Evolutionary conservation across 345 rosid genomes (phyloP), one percentile per base, ranked within the genome.

Genomic region (Anacardium occidentale): DNA sequence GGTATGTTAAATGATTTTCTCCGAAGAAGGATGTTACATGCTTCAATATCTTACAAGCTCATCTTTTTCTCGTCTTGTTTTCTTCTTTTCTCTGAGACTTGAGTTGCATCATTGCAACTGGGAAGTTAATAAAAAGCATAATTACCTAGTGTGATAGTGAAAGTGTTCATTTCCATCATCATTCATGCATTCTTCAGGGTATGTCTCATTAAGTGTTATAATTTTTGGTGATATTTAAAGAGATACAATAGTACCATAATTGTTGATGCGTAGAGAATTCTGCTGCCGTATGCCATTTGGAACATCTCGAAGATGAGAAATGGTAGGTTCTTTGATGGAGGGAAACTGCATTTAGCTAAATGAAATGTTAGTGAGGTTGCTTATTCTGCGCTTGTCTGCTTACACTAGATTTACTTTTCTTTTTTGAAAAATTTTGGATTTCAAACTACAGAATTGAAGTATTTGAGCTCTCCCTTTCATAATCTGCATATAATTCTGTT

Each of bases 401-500:
- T 69, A 24, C 10, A 44, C 42, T 9, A 56, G 17, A 66, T 66
- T 66, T 52, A n/a, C 42, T 51, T 51, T 51, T 51, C 58, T 52
- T n/a, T 66, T 18, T 15, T 67, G 17, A 26, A 48, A 53, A 17
- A 32, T 32, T 68, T n/a, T 47, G 21, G 44, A 58, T 62, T 50
- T 40, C 29, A n/a, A 62, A 51, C 18, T 4, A 62, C 20, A 21
- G 24, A 18, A 5, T 10, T 12, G n/a, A 7, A 24, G 20, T 11
- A 37, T 40, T n/a, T 40, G 66, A 62, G 20, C 29, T 20, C 40
- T 42, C 51, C 6, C 50, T 40, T 42, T 25, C 3, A 44, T 2
- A 42, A 5, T 44, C 24, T 22, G 10, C 20, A 3, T 42, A 63
- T 63, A 59, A 10, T 40, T 10, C 40, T 25, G 52, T 11, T 63